Evolutionary conservation across 1,284 basidiomycete species (phyloP).

Genomic region (Ganoderma multipileum): DNA sequence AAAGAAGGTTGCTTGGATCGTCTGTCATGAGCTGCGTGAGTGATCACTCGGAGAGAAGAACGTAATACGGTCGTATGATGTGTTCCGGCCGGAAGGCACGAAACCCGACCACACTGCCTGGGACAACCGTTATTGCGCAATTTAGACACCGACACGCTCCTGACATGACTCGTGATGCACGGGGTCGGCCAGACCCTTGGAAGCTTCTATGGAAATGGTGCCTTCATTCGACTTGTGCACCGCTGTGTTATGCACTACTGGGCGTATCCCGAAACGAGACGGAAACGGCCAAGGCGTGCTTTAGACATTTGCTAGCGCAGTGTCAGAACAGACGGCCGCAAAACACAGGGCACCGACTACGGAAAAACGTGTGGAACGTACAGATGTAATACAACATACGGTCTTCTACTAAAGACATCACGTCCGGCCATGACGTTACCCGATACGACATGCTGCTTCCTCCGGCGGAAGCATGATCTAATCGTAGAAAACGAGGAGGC

Average conservation of each 20-base stretch:
- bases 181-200: background rate
- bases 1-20: background rate
- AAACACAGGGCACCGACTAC: background rate
- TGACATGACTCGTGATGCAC: background rate
- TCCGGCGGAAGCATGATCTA: slow-evolving; percentile 25
- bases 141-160: background rate
- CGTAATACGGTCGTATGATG: background rate
- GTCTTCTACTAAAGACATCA: background rate
- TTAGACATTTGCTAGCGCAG: background rate
- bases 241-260: too few relatives aligned
- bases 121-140: background rate
- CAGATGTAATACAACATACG: background rate
- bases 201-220: background rate
- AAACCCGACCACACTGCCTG: background rate
- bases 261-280: background rate
- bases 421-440: background rate
- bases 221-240: background rate
- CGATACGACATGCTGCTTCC: background rate
- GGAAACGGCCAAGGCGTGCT: background rate
- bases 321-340: background rate
- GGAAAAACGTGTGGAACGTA: background rate
- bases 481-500: slow-evolving; percentile 68
- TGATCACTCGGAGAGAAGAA: background rate
- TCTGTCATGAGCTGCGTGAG: background rate
- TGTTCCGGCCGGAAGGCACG: background rate